These are phyloP conservation scores for Dactylellina leptospora DNA, from an alignment of 2,329 filamentous ascomycete genomes.

Conservation along the genomic window DNA sequence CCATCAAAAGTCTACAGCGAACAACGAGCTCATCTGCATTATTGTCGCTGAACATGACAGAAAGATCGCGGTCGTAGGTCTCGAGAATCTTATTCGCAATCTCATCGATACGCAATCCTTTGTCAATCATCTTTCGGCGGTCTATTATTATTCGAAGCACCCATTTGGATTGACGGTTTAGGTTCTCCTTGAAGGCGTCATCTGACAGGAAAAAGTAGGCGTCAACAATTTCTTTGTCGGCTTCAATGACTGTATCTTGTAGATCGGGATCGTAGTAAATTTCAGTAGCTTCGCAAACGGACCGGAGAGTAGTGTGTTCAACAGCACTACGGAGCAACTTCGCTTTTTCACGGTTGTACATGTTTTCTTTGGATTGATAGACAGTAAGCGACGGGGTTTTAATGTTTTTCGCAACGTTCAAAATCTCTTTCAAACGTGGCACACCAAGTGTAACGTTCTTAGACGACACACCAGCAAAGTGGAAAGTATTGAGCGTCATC, in stretches of 20 bases:
- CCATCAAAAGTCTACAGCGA: constrained; percentile 81
- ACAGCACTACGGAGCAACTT: constrained; percentile 87
- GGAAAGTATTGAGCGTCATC: constrained; percentile 99
- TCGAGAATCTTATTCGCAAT: constrained; percentile 90
- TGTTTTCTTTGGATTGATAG: constrained; percentile 73
- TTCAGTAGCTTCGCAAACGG: constrained; percentile 89
- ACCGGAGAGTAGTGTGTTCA: constrained; percentile 92
- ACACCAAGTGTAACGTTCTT: constrained; percentile 99
- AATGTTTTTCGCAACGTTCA: constrained; percentile 97
- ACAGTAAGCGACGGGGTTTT: constrained; percentile 98
- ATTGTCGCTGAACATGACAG: constrained; percentile 96
- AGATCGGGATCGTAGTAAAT: constrained; percentile 98
- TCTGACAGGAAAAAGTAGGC: constrained; percentile 96
- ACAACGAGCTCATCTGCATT: constrained; percentile 96
- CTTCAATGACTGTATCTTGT: constrained; percentile 81
- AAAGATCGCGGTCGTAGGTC: constrained; percentile 82
- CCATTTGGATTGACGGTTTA: constrained; percentile 84
- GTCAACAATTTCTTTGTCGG: constrained; percentile 92
- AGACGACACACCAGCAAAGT: constrained; percentile 98
- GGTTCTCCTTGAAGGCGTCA: constrained; percentile 72
- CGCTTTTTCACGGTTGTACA: constrained; percentile 76
- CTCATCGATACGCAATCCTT: constrained; percentile 88
- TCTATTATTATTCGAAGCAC: constrained; percentile 91
- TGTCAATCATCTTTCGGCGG: constrained; percentile 93
- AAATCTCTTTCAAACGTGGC: constrained; percentile 97